Conservation (phyloP, 345 rosid species). For the Geranium rotundifolium region DNA sequence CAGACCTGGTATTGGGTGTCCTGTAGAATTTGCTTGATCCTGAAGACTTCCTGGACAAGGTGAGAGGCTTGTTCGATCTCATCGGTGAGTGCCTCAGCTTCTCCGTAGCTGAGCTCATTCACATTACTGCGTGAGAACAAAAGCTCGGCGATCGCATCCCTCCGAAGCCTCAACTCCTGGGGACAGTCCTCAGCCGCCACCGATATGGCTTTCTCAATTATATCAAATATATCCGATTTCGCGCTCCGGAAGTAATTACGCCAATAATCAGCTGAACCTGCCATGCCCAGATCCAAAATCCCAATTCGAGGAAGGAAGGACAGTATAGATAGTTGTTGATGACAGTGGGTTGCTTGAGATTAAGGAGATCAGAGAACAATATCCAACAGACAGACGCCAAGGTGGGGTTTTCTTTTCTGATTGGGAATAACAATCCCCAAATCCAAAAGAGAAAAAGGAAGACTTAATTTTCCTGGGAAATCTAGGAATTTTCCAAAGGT, state of each 20-base stretch:
- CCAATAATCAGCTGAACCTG: constrained; percentile 51
- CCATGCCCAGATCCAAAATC: background rate
- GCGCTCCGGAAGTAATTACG: constrained; percentile 60
- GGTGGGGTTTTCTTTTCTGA: background rate
- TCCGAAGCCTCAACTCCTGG: constrained; percentile 42
- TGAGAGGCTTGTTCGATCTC: constrained; percentile 65
- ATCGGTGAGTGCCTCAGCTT: constrained; percentile 83
- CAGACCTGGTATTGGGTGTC: constrained; percentile 50
- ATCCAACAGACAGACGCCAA: no score
- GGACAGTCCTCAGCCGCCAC: constrained; percentile 87
- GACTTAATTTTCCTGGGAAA: background rate
- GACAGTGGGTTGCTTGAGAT: no score
- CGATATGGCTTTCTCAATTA: constrained; percentile 67
- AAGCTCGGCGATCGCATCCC: constrained; percentile 75
- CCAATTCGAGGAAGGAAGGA: background rate
- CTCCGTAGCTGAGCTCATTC: constrained; percentile 56
- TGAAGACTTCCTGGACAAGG: constrained; percentile 48
- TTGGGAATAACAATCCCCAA: no score
- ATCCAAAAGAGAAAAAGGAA: background rate
- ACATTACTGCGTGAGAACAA: constrained; percentile 43
- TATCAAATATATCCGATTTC: constrained; percentile 55
- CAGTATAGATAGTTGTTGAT: background rate
- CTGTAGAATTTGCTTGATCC: constrained; percentile 59
- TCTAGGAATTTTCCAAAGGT: background rate
- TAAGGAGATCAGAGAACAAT: background rate